phyloP scores from a whole-genome alignment of 2,329 filamentous ascomycete genomes.

The Phaeoacremonium minimum region DNA sequence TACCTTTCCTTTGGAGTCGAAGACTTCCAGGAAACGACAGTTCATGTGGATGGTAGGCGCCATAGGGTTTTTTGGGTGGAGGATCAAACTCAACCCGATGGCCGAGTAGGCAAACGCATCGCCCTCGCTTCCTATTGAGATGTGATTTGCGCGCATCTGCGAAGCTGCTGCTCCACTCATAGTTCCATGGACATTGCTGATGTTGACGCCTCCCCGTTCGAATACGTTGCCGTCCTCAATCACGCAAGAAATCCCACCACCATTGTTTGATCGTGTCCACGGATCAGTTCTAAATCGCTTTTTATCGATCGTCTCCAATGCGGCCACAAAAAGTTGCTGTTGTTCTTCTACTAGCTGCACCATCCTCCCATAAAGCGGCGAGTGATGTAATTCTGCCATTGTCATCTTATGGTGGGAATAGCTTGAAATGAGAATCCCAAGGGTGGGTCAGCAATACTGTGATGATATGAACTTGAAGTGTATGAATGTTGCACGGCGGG shows the following conservation, averaged over 20 bases:
- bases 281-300: conserved; percentile 77
- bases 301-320: conserved; percentile 80
- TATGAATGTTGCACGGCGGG: too few relatives aligned
- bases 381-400: too few relatives aligned
- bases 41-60: conserved; percentile 97
- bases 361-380: conserved; percentile 97
- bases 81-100: conserved; percentile 84
- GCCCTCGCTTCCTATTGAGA: conserved; percentile 67
- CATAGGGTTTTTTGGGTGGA: conserved; percentile 94
- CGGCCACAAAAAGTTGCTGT: conserved; percentile 80
- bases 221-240: conserved; percentile 97
- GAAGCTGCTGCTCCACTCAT: conserved; percentile 82
- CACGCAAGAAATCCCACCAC: conserved; percentile 90
- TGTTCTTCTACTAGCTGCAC: conserved; percentile 93
- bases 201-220: conserved; percentile 95
- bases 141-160: conserved; percentile 94
- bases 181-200: conserved; percentile 89
- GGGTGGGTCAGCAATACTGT: too few relatives aligned
- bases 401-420: too few relatives aligned
- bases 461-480: too few relatives aligned
- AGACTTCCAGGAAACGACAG: conserved; percentile 97
- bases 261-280: conserved; percentile 84
- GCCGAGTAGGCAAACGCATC: conserved; percentile 82
- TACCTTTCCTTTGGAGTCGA: conserved; percentile 71
- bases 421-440: too few relatives aligned